Conservation (phyloP, 2,329 filamentous ascomycete genomes). For the Cladosporium sp. region DNA sequence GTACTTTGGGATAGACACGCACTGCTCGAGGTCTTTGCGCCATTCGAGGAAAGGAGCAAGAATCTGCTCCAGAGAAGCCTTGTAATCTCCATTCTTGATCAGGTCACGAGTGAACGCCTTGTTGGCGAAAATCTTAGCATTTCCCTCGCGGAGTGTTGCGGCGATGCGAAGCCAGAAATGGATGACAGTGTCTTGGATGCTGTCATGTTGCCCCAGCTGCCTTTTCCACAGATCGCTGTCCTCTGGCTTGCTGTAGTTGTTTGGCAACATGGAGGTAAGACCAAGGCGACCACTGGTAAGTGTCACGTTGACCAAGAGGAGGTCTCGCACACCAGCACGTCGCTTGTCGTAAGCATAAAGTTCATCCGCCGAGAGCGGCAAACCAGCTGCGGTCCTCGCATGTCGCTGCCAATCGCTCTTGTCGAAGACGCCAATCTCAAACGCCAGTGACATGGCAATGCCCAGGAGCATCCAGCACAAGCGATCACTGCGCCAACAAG, state of each 20-base stretch:
- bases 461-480: slow-evolving; percentile 98
- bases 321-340: slow-evolving; percentile 73
- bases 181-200: slow-evolving; percentile 52
- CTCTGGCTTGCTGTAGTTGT: slow-evolving; percentile 34
- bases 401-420: slow-evolving; percentile 58
- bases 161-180: slow-evolving; percentile 95
- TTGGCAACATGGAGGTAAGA: slow-evolving; percentile 87
- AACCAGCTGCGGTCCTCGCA: slow-evolving; percentile 48
- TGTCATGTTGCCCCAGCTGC: slow-evolving; percentile 26
- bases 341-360: slow-evolving; percentile 73
- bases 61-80: slow-evolving; percentile 73
- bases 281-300: slow-evolving; percentile 90
- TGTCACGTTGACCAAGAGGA: slow-evolving; percentile 85
- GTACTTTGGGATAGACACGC: slow-evolving; percentile 45
- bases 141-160: slow-evolving; percentile 84
- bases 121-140: slow-evolving; percentile 81
- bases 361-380: slow-evolving; percentile 43
- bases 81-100: slow-evolving; percentile 81
- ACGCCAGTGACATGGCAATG: slow-evolving; percentile 81
- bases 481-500: slow-evolving; percentile 82
- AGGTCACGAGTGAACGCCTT: slow-evolving; percentile 83
- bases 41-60: slow-evolving; percentile 73
- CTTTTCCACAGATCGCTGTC: slow-evolving; percentile 29
- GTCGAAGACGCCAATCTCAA: slow-evolving; percentile 94
- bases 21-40: slow-evolving; percentile 76